Evolutionary conservation across 805 yeast genomes (phyloP).

Genomic region (Candida takata): DNA sequence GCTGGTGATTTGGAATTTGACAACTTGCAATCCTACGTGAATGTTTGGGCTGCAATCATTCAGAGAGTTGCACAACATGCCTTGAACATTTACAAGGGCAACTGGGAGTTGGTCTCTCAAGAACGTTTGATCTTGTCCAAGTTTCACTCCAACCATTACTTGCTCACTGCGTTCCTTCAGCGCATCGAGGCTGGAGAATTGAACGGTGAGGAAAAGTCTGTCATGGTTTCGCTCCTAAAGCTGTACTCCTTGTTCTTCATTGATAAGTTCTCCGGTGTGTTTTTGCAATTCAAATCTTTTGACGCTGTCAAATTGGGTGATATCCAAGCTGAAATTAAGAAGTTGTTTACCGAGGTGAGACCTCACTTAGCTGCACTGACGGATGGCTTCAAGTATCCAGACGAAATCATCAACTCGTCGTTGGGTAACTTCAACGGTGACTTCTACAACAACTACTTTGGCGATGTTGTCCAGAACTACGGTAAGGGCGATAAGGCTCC

Average conservation of each 20-base stretch:
- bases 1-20: conserved; percentile 20
- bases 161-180: conserved; percentile 27
- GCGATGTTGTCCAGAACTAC: conserved; percentile 46
- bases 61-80: conserved; percentile 27
- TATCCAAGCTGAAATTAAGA: conserved; percentile 37
- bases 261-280: conserved; percentile 65
- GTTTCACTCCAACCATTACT: conserved; percentile 33
- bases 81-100: conserved; percentile 24
- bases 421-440: conserved; percentile 79
- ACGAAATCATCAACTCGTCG: conserved; percentile 74
- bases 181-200: conserved; percentile 17
- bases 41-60: conserved; percentile 31
- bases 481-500: conserved; percentile 43
- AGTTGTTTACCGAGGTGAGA: conserved; percentile 46
- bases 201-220: conserved; percentile 33
- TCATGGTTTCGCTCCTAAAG: conserved; percentile 48
- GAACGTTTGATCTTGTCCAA: conserved; percentile 32
- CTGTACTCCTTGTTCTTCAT: conserved; percentile 60
- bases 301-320: conserved; percentile 40
- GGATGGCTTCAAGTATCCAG: conserved; percentile 78
- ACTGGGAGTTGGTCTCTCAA: conserved; percentile 32
- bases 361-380: conserved; percentile 70
- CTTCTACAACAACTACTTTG: conserved; percentile 73
- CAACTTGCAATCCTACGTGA: conserved; percentile 14
- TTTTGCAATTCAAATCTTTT: conserved; percentile 57